Conservation (phyloP, 2,329 filamentous ascomycete species). For the Dactylella cylindrospora region DNA sequence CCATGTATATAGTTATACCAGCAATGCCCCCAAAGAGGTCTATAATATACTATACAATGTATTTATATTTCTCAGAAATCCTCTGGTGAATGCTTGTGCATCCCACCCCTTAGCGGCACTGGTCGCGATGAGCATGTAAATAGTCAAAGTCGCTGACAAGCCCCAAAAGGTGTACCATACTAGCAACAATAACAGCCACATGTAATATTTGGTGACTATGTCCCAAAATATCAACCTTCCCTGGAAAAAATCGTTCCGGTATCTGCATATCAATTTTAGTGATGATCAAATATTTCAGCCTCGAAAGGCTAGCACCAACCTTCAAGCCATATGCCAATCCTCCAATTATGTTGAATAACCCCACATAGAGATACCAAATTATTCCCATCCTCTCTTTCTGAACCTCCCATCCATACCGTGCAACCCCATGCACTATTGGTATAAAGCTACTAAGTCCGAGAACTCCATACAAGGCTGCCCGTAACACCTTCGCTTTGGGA, state of each 20-base stretch:
- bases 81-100: no score
- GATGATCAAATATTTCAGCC: background rate
- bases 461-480: constrained; percentile 54
- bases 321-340: constrained; percentile 53
- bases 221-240: constrained; percentile 56
- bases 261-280: constrained; percentile 49
- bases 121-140: constrained; percentile 45
- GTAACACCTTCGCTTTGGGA: constrained; percentile 52
- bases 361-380: constrained; percentile 53
- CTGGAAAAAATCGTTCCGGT: constrained; percentile 55
- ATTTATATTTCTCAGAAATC: no score
- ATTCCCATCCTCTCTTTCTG: constrained; percentile 54
- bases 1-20: no score
- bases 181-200: constrained; percentile 55
- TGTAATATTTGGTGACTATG: constrained; percentile 59
- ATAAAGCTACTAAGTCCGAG: constrained; percentile 54
- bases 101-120: background rate
- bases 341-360: constrained; percentile 53
- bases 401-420: constrained; percentile 50
- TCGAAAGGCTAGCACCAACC: constrained; percentile 45
- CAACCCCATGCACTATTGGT: constrained; percentile 53
- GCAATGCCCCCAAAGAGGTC: no score
- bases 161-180: constrained; percentile 52
- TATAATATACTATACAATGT: no score
- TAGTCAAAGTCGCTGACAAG: constrained; percentile 53